These are phyloP conservation scores for Bipolaris oryzae DNA, from an alignment of 2,329 filamentous ascomycete species.

Conservation along the genomic window DNA sequence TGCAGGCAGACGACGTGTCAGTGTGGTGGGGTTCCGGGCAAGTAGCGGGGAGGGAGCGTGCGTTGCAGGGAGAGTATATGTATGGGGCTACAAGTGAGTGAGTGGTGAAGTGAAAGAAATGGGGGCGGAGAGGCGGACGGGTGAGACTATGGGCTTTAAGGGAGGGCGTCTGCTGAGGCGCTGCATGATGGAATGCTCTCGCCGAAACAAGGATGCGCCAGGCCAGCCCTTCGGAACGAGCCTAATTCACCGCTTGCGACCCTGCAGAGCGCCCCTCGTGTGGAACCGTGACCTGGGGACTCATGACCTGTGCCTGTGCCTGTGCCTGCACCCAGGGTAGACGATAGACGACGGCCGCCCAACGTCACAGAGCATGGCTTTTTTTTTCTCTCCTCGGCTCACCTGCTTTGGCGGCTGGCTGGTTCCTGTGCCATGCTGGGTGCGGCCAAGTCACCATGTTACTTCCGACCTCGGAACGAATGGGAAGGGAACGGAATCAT, in stretches of 20 bases:
- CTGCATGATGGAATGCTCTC: slow-evolving; percentile 29
- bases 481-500: slow-evolving; percentile 14
- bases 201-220: slow-evolving; percentile 26
- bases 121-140: slow-evolving; percentile 10
- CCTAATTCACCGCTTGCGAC: slow-evolving; percentile 26
- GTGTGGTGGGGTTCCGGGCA: slow-evolving; percentile 2
- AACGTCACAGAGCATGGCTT: slow-evolving; percentile 5
- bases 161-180: slow-evolving; percentile 13
- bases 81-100: not conserved
- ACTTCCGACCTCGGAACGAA: slow-evolving; percentile 29
- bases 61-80: not conserved
- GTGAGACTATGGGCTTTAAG: slow-evolving; percentile 18
- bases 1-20: slow-evolving; percentile 1
- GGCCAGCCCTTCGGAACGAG: slow-evolving; percentile 24
- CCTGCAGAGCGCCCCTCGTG: slow-evolving; percentile 6
- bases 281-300: slow-evolving; percentile 5
- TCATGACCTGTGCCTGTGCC: not conserved
- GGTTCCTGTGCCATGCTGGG: not conserved
- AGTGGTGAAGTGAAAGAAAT: slow-evolving; percentile 5
- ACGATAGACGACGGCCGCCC: slow-evolving; percentile 1
- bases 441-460: slow-evolving; percentile 1
- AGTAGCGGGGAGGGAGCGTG: slow-evolving; percentile 8
- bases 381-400: slow-evolving; percentile 3
- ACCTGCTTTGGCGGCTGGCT: slow-evolving; percentile 8
- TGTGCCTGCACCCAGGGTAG: no score